phyloP scores from a whole-genome alignment of 257 asterid genomes.

The Linderniella brevidens region DNA sequence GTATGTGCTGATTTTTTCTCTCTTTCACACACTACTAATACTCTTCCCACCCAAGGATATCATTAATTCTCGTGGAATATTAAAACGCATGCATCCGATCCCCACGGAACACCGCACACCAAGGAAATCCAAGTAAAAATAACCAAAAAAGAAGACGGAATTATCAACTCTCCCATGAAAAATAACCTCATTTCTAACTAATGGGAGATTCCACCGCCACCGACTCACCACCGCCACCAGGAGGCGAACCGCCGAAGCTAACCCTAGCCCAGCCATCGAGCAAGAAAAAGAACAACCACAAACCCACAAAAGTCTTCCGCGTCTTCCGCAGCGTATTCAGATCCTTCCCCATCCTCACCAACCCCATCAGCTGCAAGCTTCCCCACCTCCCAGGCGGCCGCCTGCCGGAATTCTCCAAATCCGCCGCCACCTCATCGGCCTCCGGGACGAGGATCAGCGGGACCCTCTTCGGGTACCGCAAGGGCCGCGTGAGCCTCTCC shows the following conservation, averaged over 20 bases:
- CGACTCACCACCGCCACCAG: conserved; percentile 18
- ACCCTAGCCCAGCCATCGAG: conserved; percentile 54
- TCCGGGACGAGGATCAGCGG: conserved; percentile 38
- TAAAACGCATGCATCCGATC: too few relatives aligned
- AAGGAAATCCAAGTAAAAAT: too few relatives aligned
- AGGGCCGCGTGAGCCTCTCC: conserved; percentile 28
- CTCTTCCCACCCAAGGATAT: too few relatives aligned
- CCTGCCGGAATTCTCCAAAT: conserved; percentile 20
- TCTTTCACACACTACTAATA: too few relatives aligned
- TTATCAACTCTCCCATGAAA: too few relatives aligned
- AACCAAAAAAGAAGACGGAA: too few relatives aligned
- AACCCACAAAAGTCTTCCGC: conserved; percentile 27
- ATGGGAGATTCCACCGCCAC: conserved; percentile 48
- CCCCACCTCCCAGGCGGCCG: conserved; percentile 56
- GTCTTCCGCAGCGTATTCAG: conserved; percentile 53
- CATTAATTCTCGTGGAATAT: conserved; percentile 2
- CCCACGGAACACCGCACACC: too few relatives aligned
- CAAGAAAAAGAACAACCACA: conserved; percentile 15
- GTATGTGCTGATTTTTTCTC: too few relatives aligned
- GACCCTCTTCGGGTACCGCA: conserved; percentile 48
- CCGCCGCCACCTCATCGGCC: not conserved
- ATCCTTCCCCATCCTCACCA: conserved; percentile 67
- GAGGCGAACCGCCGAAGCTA: conserved; percentile 8
- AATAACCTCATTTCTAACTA: conserved; percentile 4
- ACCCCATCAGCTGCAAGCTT: conserved; percentile 33